Base-by-base conservation (phyloP, 139 green algal species). In the Auxenochlorella protothecoides region DNA sequence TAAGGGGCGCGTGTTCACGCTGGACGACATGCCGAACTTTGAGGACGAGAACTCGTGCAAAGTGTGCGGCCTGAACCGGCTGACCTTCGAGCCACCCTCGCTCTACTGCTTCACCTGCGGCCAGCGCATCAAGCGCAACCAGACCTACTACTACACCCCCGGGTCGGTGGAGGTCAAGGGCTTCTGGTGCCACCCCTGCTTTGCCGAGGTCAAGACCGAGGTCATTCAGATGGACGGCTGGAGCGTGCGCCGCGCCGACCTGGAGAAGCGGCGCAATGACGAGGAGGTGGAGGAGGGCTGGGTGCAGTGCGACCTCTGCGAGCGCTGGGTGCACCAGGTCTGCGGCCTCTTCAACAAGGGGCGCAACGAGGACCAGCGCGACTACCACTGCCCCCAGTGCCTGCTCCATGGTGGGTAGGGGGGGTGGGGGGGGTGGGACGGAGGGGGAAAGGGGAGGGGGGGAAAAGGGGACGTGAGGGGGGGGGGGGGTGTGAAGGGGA, bases 271-370 rank as follows among this genome's bases (percentile, higher is more conserved):
- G 63, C 96, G 94, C 65, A 99, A 98, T 69, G 91, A 97, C 66
- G 91, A 97, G 67, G 89, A 96, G 72, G 70, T 87, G 56, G 90
- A 95, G 78, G 92, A 97, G 81, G 81, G 80, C 14, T 99, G 95
- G 95, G 95, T 99, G 80, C 83, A 93, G 74, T 99, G 95, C 79
- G 94, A 98, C 81, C 59, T 76, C 61, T 99, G 95, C 85, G 76
- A 97, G 59, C 72, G 80, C 65, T 99, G 95, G 95, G 86, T 97
- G 74, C 95, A 99, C 82, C 84, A 96, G 81, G 89, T 98, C 55
- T 98, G 94, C 78, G 93, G 91, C 27, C 80, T 98, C 9, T 98
- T 98, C 85, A 98, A 98, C 84, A 92, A 92, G 71, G 86, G 91
- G 5, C 85, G 87, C 72, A 98, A 99, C 81, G 85, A 93, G 68